A percentile compares a stretch with the other conserved stretches of the same genome.
Evolutionary conservation across 768 basidiomycete genomes (phyloP).

Genomic region (Suillus subalutaceus): DNA sequence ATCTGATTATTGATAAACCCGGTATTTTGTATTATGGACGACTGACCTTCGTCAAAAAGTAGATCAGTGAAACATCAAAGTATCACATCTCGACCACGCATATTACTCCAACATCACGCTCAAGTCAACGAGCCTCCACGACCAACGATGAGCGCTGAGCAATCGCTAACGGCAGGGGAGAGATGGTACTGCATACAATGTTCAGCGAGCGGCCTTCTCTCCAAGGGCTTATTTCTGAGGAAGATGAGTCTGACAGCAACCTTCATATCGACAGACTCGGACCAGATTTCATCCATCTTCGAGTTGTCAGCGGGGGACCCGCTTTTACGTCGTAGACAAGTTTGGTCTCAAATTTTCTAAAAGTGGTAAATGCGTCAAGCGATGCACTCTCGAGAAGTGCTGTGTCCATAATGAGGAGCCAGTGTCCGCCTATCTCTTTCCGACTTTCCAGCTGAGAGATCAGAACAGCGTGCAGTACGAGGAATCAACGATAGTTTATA

Average conservation of each 20-base stretch:
- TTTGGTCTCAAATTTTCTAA: neutral
- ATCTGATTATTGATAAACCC: neutral
- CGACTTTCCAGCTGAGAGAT: neutral
- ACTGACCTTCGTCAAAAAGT: neutral
- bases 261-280: constrained; percentile 2
- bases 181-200: neutral
- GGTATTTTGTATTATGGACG: neutral
- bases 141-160: neutral
- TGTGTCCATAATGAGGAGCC: neutral
- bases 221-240: neutral
- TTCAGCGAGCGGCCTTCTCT: constrained; percentile 1
- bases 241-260: neutral
- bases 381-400: neutral
- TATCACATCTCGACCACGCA: neutral
- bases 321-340: constrained; percentile 2
- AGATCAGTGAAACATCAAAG: neutral
- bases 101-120: neutral
- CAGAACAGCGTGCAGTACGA: neutral
- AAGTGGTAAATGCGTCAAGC: neutral
- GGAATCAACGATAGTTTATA: neutral
- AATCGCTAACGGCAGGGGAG: neutral
- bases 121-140: neutral
- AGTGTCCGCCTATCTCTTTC: neutral
- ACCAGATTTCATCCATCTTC: constrained; percentile 6
- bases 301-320: neutral